These are phyloP conservation scores for Xylariales sp. DNA, from an alignment of 2,329 filamentous ascomycete genomes.

Conservation along the genomic window DNA sequence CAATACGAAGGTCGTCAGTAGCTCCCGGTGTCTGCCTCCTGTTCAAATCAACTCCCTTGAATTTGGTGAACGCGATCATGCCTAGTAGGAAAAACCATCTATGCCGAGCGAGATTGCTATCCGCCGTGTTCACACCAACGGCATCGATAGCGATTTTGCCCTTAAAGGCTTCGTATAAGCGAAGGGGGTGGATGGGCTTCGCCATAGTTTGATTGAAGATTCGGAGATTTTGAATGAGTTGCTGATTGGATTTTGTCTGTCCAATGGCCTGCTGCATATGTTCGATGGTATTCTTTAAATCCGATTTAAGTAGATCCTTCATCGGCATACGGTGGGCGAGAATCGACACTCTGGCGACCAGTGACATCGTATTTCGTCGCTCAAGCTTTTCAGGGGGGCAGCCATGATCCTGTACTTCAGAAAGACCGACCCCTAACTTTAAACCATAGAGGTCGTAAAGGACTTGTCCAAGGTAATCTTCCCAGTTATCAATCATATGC, in stretches of 20 bases:
- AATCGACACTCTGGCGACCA: slow-evolving; percentile 85
- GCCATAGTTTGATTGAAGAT: slow-evolving; percentile 85
- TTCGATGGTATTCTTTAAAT: slow-evolving; percentile 89
- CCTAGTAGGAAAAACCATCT: slow-evolving; percentile 95
- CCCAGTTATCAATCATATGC: slow-evolving; percentile 81
- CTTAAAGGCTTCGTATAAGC: slow-evolving; percentile 82
- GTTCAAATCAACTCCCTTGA: slow-evolving; percentile 74
- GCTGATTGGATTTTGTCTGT: slow-evolving; percentile 78
- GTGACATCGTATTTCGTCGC: slow-evolving; percentile 79
- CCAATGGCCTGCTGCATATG: slow-evolving; percentile 91
- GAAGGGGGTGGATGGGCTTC: slow-evolving; percentile 82
- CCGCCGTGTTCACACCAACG: slow-evolving; percentile 73
- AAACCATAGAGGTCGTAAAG: slow-evolving; percentile 85
- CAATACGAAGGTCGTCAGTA: slow-evolving; percentile 85
- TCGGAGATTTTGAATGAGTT: slow-evolving; percentile 87
- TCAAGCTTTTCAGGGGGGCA: slow-evolving; percentile 83
- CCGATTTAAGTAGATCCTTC: slow-evolving; percentile 91
- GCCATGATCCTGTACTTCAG: slow-evolving; percentile 80
- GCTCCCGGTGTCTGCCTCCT: slow-evolving; percentile 82
- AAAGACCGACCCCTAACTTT: slow-evolving; percentile 76
- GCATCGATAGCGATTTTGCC: slow-evolving; percentile 81
- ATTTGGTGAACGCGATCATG: slow-evolving; percentile 88
- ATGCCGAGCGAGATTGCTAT: slow-evolving; percentile 79
- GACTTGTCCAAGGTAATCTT: slow-evolving; percentile 87
- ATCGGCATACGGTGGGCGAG: slow-evolving; percentile 86